phyloP scores from a whole-genome alignment of 1,139 yeast genomes.

The Spathaspora sp. region DNA sequence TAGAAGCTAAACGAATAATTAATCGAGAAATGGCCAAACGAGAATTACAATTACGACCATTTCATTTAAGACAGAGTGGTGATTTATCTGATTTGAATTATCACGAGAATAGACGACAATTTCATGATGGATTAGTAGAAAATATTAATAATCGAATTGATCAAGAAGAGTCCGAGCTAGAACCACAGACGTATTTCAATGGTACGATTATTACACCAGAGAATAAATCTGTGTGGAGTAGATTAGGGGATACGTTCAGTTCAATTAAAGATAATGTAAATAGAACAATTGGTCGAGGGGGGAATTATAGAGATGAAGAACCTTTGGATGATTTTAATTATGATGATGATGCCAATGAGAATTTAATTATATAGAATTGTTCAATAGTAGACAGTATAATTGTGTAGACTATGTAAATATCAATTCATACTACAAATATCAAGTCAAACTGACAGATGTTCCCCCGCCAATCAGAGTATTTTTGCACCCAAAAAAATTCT shows the following conservation, averaged over 20 bases:
- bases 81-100: slow-evolving; percentile 29
- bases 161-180: slow-evolving; percentile 8
- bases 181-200: slow-evolving; percentile 8
- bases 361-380: slow-evolving; percentile 10
- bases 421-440: no score
- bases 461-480: no score
- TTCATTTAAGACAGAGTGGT: slow-evolving; percentile 20
- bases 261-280: slow-evolving; percentile 19
- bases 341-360: slow-evolving; percentile 27
- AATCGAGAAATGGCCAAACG: slow-evolving; percentile 35
- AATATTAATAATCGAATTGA: slow-evolving; percentile 16
- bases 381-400: not conserved
- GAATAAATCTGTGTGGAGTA: slow-evolving; percentile 18
- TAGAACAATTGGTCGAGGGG: not conserved
- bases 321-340: slow-evolving; percentile 29
- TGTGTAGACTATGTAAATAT: no score
- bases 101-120: slow-evolving; percentile 28
- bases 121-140: slow-evolving; percentile 22
- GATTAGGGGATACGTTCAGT: slow-evolving; percentile 23
- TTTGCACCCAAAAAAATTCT: no score
- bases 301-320: slow-evolving; percentile 20
- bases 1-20: slow-evolving; percentile 44
- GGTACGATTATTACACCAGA: slow-evolving; percentile 8
- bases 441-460: no score
- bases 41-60: slow-evolving; percentile 27